These are phyloP conservation scores for Arachis stenosperma DNA, from an alignment of 306 rosid species.

Conservation along the genomic window DNA sequence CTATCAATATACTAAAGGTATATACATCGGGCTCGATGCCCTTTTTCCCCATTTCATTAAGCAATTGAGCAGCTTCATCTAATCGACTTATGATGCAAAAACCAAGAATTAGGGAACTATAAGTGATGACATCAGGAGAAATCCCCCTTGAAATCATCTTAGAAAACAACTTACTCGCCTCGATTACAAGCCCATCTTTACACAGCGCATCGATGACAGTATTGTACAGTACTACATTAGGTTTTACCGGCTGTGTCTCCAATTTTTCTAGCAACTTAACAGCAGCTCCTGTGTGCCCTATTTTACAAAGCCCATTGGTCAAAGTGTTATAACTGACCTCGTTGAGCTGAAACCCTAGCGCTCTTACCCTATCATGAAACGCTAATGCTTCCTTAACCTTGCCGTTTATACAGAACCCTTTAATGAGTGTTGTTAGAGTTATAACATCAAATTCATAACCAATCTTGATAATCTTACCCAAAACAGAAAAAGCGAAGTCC, in stretches of 20 bases:
- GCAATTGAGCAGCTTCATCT: not conserved
- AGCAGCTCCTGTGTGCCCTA: not conserved
- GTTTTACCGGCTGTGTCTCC: not conserved
- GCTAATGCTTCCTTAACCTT: not conserved
- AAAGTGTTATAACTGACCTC: not conserved
- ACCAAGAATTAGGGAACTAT: not conserved
- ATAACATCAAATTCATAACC: not conserved
- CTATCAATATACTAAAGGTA: not conserved
- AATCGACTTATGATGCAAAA: not conserved
- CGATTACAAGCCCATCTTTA: not conserved
- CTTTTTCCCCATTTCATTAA: not conserved
- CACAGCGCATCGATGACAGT: not conserved
- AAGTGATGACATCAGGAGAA: not conserved
- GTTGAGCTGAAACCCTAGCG: not conserved
- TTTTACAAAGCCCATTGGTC: not conserved
- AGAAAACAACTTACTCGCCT: not conserved
- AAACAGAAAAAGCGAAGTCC: not conserved
- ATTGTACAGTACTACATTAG: too few species aligned
- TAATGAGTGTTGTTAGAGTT: not conserved
- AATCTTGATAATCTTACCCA: not conserved
- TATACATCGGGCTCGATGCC: not conserved
- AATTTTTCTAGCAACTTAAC: not conserved
- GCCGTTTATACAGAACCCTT: not conserved
- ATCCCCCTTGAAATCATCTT: not conserved
- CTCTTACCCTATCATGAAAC: not conserved